phyloP scores from a whole-genome alignment of 495 filamentous ascomycete species.

The Aspergillus incahuasiensis region DNA sequence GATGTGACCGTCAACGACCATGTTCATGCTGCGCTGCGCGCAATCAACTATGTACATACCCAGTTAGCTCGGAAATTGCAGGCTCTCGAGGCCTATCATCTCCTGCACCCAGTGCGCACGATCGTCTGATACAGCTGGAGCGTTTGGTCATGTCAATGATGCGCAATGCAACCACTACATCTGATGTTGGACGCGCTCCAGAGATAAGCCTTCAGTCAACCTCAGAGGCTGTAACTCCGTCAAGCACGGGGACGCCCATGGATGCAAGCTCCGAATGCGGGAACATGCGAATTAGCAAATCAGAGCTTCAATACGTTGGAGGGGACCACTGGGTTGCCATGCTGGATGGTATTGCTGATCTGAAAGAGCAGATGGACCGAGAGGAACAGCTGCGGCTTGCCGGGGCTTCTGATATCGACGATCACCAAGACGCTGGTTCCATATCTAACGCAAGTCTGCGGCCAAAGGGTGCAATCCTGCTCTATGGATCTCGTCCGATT shows the following conservation, averaged over 20 bases:
- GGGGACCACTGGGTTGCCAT: conserved; percentile 28
- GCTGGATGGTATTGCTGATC: conserved; percentile 26
- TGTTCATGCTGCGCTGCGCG: conserved; percentile 20
- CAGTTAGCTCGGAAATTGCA: background rate
- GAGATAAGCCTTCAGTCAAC: too few species aligned
- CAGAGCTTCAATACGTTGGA: conserved; percentile 21
- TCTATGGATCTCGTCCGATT: conserved; percentile 28
- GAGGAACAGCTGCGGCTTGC: conserved; percentile 23
- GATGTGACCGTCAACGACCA: conserved; percentile 22
- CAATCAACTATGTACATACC: conserved; percentile 20
- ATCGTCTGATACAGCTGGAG: conserved; percentile 22
- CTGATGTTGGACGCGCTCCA: too few species aligned
- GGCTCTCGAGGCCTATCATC: background rate
- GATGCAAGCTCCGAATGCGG: conserved; percentile 27
- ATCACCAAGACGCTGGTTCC: background rate
- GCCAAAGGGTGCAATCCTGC: conserved; percentile 17
- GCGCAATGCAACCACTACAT: conserved; percentile 11
- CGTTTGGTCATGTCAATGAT: conserved; percentile 22
- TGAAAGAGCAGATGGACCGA: conserved; percentile 27
- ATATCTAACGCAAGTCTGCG: background rate
- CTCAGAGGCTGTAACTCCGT: background rate
- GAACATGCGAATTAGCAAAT: conserved; percentile 25
- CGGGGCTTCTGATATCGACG: background rate
- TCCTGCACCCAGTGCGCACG: conserved; percentile 8
- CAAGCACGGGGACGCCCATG: background rate